These are phyloP conservation scores for Eragrostis tef DNA, from an alignment of 202 grass and related monocot species.

Conservation along the genomic window DNA sequence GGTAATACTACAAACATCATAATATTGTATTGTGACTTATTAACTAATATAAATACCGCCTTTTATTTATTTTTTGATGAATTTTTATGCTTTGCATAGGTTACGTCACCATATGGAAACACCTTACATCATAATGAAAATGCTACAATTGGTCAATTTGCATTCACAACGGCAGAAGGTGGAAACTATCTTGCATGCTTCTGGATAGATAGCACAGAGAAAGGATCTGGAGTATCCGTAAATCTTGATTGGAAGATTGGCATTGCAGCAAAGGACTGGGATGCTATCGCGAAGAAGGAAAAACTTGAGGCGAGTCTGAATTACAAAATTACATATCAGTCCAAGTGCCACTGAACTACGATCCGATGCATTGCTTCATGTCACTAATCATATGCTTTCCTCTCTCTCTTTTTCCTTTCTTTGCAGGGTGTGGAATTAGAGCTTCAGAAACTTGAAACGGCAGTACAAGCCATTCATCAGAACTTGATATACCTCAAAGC, in stretches of 20 bases:
- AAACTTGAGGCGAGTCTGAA: constrained; percentile 71
- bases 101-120: constrained; percentile 91
- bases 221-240: constrained; percentile 63
- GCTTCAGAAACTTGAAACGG: constrained; percentile 74
- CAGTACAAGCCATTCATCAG: constrained; percentile 77
- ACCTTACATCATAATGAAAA: constrained; percentile 78
- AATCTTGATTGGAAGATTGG: constrained; percentile 94
- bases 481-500: constrained; percentile 80
- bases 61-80: neutral
- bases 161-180: constrained; percentile 82
- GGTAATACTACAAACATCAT: neutral
- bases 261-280: constrained; percentile 91
- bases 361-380: constrained; percentile 28
- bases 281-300: constrained; percentile 85
- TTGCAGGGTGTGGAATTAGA: constrained; percentile 86
- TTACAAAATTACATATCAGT: constrained; percentile 12
- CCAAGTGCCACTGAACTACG: constrained; percentile 15
- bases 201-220: constrained; percentile 75
- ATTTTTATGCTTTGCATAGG: constrained; percentile 52
- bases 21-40: neutral
- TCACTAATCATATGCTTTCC: constrained; percentile 21
- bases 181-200: constrained; percentile 94
- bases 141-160: constrained; percentile 70
- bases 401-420: constrained; percentile 23
- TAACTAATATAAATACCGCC: neutral